Base-by-base conservation (phyloP, 495 filamentous ascomycete genomes). In the Daldinia concentrica region DNA sequence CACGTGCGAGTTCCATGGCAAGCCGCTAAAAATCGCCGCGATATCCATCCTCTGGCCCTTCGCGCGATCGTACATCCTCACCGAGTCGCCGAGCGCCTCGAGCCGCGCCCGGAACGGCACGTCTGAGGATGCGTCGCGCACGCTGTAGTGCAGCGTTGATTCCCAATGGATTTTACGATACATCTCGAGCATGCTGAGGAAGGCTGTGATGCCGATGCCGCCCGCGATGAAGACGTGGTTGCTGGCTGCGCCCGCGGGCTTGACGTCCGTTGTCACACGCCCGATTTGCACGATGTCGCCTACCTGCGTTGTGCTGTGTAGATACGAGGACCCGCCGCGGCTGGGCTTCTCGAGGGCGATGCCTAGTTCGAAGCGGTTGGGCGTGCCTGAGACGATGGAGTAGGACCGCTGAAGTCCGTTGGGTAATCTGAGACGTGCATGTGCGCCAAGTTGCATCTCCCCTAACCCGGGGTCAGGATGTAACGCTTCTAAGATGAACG, bases 171-270 rank as follows among this genome's bases (percentile, higher is more conserved):
- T 83, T 9, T 58, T 12, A 22, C 64, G 71, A 45, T 82, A 79
- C 22, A 8, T 15, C 66, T 82, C 76, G 8, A 81, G 36, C 43
- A 81, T 64, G 4, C 70, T 24, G 39, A 85, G 41, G 45, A 88
- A 88, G 0, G 86, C 85, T 9, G 86, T 88, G 63, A 88, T 80
- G 0, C 86, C 85, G 14, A 88, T 80, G 0, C 86, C 86, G 27
- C 80, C 86, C 2, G 76, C 85, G 15, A 88, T 80, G 71, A 86
- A 86, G 3, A 87, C 78, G 62, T 87, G 85, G 43, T 84, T 76
- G 61, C 80, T 82, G 0, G 82, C 83, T 2, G 77, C 77, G 22
- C 41, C 37, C 1, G 71, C 76, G 19, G 66, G 54, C 14, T 71
- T 74, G 6, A 86, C 67, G 39, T 78, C 81, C 4, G 68, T 71